Evolutionary conservation across 2,329 filamentous ascomycete genomes (phyloP).

Genomic region (Chaetomium globosum): DNA sequence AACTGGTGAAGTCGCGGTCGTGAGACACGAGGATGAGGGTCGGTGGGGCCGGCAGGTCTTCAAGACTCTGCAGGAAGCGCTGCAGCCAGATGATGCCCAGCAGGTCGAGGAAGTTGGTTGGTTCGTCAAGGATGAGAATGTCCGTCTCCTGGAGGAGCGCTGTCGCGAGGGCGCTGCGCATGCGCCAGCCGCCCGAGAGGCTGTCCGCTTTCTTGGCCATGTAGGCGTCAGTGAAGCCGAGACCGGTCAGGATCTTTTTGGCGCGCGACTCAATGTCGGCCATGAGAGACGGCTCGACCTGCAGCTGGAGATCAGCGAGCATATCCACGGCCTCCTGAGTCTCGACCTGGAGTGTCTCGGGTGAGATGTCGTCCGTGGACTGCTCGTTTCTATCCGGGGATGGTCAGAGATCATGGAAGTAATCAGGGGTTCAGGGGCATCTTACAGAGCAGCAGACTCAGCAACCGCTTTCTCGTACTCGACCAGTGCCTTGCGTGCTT

Average conservation of each 20-base stretch:
- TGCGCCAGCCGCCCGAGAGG: conserved; percentile 77
- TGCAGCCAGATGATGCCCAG: conserved; percentile 85
- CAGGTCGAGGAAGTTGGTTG: conserved; percentile 83
- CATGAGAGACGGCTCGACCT: conserved; percentile 67
- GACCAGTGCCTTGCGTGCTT: conserved; percentile 74
- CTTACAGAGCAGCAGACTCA: conserved; percentile 57
- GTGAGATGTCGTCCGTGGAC: conserved; percentile 57
- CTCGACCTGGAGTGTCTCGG: conserved; percentile 62
- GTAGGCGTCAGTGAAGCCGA: conserved; percentile 69
- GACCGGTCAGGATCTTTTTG: conserved; percentile 65
- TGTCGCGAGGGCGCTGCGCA: conserved; percentile 66
- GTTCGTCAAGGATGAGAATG: conserved; percentile 80
- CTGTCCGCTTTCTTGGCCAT: conserved; percentile 63
- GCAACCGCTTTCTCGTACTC: conserved; percentile 68
- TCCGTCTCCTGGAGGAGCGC: conserved; percentile 73
- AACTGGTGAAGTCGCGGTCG: conserved; percentile 74
- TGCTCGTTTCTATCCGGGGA: conserved; percentile 49
- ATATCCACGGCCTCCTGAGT: conserved; percentile 70
- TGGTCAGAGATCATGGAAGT: neutral
- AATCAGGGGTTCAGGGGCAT: neutral
- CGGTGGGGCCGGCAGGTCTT: conserved; percentile 52
- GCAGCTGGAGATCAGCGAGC: conserved; percentile 68
- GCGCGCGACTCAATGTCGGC: conserved; percentile 67
- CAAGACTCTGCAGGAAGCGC: conserved; percentile 64
- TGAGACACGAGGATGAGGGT: conserved; percentile 82